phyloP scores from a whole-genome alignment of 495 filamentous ascomycete genomes.

The Cercophora scortea region DNA sequence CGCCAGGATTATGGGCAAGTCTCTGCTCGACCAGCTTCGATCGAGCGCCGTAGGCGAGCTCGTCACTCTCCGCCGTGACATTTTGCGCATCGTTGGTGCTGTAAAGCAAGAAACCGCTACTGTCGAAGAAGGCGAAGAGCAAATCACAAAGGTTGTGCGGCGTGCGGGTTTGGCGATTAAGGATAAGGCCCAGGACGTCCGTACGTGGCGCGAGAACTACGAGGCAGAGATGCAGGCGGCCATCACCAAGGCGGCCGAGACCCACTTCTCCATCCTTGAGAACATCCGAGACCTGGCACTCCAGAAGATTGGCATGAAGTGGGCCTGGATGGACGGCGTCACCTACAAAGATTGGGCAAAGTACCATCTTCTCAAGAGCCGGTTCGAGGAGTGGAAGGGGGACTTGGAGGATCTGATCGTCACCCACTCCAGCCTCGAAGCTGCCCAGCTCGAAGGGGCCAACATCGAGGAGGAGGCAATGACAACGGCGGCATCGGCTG shows the following conservation, averaged over 20 bases:
- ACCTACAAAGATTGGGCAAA: slow-evolving; percentile 95
- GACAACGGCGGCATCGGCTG: slow-evolving; percentile 68
- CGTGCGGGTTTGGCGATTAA: slow-evolving; percentile 69
- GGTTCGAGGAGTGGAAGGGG: slow-evolving; percentile 78
- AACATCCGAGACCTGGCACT: slow-evolving; percentile 80
- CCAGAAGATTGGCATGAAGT: slow-evolving; percentile 94
- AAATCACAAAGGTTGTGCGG: slow-evolving; percentile 56
- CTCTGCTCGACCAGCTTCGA: slow-evolving; percentile 61
- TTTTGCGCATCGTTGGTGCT: slow-evolving; percentile 52
- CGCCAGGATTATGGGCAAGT: slow-evolving; percentile 49
- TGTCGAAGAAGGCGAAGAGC: slow-evolving; percentile 52
- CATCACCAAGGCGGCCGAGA: slow-evolving; percentile 67
- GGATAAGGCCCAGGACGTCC: slow-evolving; percentile 71
- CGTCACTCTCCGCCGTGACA: slow-evolving; percentile 55
- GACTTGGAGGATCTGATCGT: slow-evolving; percentile 66
- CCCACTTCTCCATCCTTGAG: slow-evolving; percentile 76
- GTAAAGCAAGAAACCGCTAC: slow-evolving; percentile 36
- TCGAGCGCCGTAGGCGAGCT: slow-evolving; percentile 54
- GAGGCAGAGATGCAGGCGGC: slow-evolving; percentile 60
- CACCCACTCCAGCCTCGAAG: slow-evolving; percentile 61
- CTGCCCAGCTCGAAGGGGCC: slow-evolving; percentile 60
- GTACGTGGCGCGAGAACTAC: slow-evolving; percentile 69
- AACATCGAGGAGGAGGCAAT: slow-evolving; percentile 71
- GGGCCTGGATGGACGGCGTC: slow-evolving; percentile 93
- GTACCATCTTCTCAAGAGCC: slow-evolving; percentile 76